Conservation (phyloP, 768 basidiomycete genomes). For the Naganishia randhawae region DNA sequence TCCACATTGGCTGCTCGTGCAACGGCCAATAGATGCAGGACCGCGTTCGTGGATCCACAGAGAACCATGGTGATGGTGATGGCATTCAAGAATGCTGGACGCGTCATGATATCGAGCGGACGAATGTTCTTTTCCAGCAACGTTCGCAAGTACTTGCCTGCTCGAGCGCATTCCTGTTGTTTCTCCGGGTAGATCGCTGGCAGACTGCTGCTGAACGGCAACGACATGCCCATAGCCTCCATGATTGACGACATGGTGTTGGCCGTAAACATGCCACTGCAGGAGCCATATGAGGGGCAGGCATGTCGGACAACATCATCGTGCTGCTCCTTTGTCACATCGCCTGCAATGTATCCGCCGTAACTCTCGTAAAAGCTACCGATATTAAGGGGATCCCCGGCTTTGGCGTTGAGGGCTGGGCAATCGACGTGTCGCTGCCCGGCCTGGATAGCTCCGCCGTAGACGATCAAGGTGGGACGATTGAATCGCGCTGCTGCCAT, state of each 20-base stretch:
- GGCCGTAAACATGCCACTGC: slow-evolving; percentile 61
- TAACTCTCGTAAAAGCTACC: slow-evolving; percentile 64
- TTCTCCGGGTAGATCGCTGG: slow-evolving; percentile 70
- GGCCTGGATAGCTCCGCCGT: slow-evolving; percentile 75
- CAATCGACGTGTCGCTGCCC: slow-evolving; percentile 73
- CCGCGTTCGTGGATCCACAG: slow-evolving; percentile 68
- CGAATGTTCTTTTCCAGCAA: slow-evolving; percentile 72
- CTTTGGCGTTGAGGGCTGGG: slow-evolving; percentile 68
- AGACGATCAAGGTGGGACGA: slow-evolving; percentile 79
- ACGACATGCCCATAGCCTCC: slow-evolving; percentile 67
- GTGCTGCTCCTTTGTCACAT: slow-evolving; percentile 73
- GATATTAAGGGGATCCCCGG: slow-evolving; percentile 61
- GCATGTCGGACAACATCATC: slow-evolving; percentile 81
- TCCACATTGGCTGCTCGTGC: slow-evolving; percentile 72
- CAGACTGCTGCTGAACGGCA: slow-evolving; percentile 64
- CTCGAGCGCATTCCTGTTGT: slow-evolving; percentile 73
- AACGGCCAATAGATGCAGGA: slow-evolving; percentile 50
- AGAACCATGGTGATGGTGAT: slow-evolving; percentile 80
- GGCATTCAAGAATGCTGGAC: slow-evolving; percentile 92
- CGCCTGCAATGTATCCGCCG: slow-evolving; percentile 62
- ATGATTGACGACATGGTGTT: slow-evolving; percentile 64
- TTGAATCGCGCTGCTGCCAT: slow-evolving; percentile 84
- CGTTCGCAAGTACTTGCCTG: slow-evolving; percentile 69
- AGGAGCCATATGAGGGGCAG: slow-evolving; percentile 78
- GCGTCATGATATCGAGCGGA: slow-evolving; percentile 96